These are phyloP conservation scores for Rhodotorula graminis DNA, from an alignment of 768 basidiomycete species.

Conservation along the genomic window DNA sequence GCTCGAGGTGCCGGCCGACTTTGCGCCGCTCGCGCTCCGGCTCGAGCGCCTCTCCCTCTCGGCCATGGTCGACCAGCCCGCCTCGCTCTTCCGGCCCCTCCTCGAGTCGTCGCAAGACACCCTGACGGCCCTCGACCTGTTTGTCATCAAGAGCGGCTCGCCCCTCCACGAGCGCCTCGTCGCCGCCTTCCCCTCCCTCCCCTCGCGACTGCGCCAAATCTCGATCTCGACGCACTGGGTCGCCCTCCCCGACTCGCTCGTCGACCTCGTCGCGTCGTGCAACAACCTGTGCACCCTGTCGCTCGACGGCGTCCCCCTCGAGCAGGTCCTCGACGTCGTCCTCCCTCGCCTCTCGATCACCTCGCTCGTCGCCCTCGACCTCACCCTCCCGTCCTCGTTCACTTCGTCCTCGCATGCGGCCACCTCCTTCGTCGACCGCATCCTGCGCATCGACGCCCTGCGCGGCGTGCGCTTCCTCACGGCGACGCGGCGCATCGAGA, in stretches of 20 bases:
- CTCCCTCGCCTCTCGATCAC: background rate
- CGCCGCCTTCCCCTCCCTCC: background rate
- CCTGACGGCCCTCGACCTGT: slow-evolving; percentile 10
- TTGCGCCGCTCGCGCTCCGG: background rate
- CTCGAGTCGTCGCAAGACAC: background rate
- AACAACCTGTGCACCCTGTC: background rate
- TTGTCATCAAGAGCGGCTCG: slow-evolving; percentile 1
- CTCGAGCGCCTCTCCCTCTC: slow-evolving; percentile 10
- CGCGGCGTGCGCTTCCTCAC: background rate
- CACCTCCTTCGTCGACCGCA: background rate
- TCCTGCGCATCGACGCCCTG: background rate
- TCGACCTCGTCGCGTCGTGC: slow-evolving; percentile 1
- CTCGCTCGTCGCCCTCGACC: background rate
- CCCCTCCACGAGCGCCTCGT: slow-evolving; percentile 14
- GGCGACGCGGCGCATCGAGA: background rate
- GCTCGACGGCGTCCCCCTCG: background rate
- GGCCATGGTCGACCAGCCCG: slow-evolving; percentile 12
- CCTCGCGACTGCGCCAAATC: background rate
- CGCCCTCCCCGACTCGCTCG: background rate
- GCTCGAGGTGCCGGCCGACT: slow-evolving; percentile 1
- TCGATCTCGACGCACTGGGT: slow-evolving; percentile 4
- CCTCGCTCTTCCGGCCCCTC: background rate
- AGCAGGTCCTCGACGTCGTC: background rate
- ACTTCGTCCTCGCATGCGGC: too few species aligned
- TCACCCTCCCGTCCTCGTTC: background rate